Conservation (phyloP, 495 filamentous ascomycete genomes). For the Cudoniella acicularis region DNA sequence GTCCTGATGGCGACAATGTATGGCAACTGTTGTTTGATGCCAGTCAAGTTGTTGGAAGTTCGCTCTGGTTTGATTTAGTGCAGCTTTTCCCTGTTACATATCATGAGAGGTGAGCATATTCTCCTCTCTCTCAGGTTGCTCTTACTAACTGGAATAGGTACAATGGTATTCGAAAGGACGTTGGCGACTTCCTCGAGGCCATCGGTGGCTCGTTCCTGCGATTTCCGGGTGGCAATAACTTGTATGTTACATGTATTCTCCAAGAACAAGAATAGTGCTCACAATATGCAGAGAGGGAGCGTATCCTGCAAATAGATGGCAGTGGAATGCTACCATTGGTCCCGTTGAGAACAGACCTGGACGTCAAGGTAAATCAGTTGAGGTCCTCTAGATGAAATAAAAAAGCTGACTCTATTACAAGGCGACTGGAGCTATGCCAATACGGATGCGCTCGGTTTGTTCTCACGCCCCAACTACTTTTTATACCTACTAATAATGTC, state of each 20-base stretch:
- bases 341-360: constrained; percentile 47
- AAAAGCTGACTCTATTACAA: constrained; percentile 13
- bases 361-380: constrained; percentile 27
- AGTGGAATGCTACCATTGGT: constrained; percentile 55
- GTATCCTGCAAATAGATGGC: constrained; percentile 38
- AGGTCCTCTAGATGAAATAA: background rate
- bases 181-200: constrained; percentile 39
- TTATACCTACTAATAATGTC: constrained; percentile 12
- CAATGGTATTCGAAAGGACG: constrained; percentile 48
- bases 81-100: constrained; percentile 52
- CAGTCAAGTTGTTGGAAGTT: constrained; percentile 30
- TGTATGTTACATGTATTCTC: constrained; percentile 12
- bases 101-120: constrained; percentile 21
- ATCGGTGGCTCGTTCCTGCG: constrained; percentile 44
- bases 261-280: constrained; percentile 1
- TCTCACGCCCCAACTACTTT: background rate
- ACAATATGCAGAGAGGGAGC: constrained; percentile 30
- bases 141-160: constrained; percentile 12
- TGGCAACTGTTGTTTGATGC: constrained; percentile 46
- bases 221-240: constrained; percentile 50
- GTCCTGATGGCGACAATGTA: constrained; percentile 47
- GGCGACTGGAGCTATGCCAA: constrained; percentile 50
- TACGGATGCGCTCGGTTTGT: constrained; percentile 43
- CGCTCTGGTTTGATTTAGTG: constrained; percentile 45
- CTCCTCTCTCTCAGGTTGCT: background rate